phyloP scores from a whole-genome alignment of 2,329 filamentous ascomycete genomes.

The Plenodomus tracheiphilus region DNA sequence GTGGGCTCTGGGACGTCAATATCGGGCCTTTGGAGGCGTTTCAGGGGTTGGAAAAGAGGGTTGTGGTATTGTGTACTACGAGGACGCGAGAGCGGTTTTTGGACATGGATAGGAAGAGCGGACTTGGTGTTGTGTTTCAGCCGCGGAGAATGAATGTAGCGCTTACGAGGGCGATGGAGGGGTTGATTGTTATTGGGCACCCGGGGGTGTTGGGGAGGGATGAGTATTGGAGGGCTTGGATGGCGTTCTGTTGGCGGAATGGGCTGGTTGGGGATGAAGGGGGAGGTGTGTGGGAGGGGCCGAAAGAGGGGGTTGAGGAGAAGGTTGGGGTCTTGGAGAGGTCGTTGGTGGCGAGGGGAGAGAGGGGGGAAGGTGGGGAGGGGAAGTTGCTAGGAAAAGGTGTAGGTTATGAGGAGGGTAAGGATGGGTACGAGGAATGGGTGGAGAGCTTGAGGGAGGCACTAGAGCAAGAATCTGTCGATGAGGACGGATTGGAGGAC shows the following conservation, averaged over 20 bases:
- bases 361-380: background rate
- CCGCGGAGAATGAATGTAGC: slow-evolving; percentile 50
- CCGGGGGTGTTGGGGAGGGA: slow-evolving; percentile 44
- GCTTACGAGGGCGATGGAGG: slow-evolving; percentile 50
- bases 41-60: slow-evolving; percentile 50
- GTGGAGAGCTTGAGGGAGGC: slow-evolving; percentile 21
- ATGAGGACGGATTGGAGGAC: slow-evolving; percentile 18
- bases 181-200: slow-evolving; percentile 48
- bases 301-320: background rate
- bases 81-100: slow-evolving; percentile 40
- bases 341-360: slow-evolving; percentile 26
- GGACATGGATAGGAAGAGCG: slow-evolving; percentile 31
- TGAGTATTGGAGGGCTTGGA: slow-evolving; percentile 42
- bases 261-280: slow-evolving; percentile 30
- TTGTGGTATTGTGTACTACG: slow-evolving; percentile 52
- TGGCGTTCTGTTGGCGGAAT: slow-evolving; percentile 47
- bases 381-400: slow-evolving; percentile 4
- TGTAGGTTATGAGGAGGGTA: slow-evolving; percentile 16
- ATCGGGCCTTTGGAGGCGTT: slow-evolving; percentile 53
- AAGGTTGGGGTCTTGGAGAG: slow-evolving; percentile 33
- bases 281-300: slow-evolving; percentile 6
- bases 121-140: slow-evolving; percentile 45
- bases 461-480: slow-evolving; percentile 16
- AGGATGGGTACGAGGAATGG: slow-evolving; percentile 30
- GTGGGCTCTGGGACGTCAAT: slow-evolving; percentile 44